Evolutionary conservation across 306 rosid species (phyloP).

Genomic region (Fragaria ananassa): DNA sequence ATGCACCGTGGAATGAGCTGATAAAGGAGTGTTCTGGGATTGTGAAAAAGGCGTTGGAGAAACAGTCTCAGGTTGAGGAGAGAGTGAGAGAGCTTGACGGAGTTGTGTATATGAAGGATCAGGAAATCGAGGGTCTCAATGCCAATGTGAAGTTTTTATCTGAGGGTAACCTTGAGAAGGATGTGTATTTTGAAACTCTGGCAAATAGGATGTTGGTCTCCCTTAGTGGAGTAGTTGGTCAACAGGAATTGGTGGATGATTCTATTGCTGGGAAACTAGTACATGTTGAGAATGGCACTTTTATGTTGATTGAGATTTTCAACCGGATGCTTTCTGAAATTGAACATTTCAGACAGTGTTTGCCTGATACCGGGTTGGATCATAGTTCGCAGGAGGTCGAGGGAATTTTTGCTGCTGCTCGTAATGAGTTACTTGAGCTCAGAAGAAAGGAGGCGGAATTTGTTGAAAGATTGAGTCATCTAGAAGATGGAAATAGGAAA

Average conservation of each 20-base stretch:
- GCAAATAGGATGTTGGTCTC: conserved; percentile 52
- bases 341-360: conserved; percentile 53
- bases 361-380: conserved; percentile 48
- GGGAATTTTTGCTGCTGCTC: conserved; percentile 47
- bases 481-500: conserved; percentile 65
- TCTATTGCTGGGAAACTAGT: conserved; percentile 50
- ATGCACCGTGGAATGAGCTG: conserved; percentile 38
- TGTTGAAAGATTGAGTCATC: conserved; percentile 41
- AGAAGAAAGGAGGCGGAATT: conserved; percentile 59
- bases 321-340: conserved; percentile 56
- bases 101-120: conserved; percentile 49
- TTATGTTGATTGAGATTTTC: conserved; percentile 48
- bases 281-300: conserved; percentile 54
- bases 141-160: conserved; percentile 36
- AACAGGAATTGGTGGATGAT: conserved; percentile 42
- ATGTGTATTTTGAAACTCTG: conserved; percentile 36
- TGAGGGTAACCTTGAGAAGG: conserved; percentile 41
- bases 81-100: conserved; percentile 41
- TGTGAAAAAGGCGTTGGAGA: conserved; percentile 45
- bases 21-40: conserved; percentile 55
- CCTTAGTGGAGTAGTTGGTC: conserved; percentile 50
- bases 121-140: conserved; percentile 66
- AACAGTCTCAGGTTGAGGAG: conserved; percentile 36
- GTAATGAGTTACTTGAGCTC: conserved; percentile 54
- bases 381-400: conserved; percentile 38